Conservation (phyloP, 179 eudicot genomes). For the Spergularia azorica region DNA sequence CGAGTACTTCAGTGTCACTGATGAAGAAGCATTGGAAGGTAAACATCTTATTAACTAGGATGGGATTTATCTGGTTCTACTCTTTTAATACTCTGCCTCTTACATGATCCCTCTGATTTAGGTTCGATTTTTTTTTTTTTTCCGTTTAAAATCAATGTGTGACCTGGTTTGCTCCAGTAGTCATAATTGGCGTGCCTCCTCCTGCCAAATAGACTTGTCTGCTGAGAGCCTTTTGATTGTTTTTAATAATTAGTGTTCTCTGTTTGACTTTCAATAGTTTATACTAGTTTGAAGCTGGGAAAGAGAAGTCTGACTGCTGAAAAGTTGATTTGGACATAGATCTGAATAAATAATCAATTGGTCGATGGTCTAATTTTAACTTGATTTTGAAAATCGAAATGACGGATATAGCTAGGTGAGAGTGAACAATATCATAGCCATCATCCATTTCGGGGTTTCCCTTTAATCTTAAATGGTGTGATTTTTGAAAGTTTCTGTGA, state of each 20-base stretch:
- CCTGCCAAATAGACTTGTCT: too few relatives aligned
- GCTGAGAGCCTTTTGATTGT: too few relatives aligned
- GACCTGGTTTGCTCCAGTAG: not conserved
- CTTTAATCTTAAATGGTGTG: not conserved
- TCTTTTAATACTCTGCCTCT: not conserved
- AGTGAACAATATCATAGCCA: not conserved
- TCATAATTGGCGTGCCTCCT: not conserved
- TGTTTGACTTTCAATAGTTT: too few relatives aligned
- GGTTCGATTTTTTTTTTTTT: not conserved
- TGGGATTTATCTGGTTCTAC: not conserved
- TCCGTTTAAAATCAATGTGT: not conserved
- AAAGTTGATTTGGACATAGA: not conserved
- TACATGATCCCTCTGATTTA: slow-evolving; percentile 1
- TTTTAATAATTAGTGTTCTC: too few relatives aligned
- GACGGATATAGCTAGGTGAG: not conserved
- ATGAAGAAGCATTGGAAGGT: slow-evolving; percentile 96
- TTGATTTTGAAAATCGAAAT: not conserved
- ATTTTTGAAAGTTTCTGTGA: not conserved
- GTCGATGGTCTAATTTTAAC: not conserved
- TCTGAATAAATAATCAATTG: not conserved
- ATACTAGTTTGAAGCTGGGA: not conserved
- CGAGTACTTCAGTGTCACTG: slow-evolving; percentile 83
- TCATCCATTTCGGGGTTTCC: not conserved
- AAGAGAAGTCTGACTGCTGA: not conserved
- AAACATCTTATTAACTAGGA: slow-evolving; percentile 8